Percentiles rank a stretch among this genome's conserved stretches.
Evolutionary conservation across 768 basidiomycete species (phyloP).

Genomic region (Baorangia bicolor): DNA sequence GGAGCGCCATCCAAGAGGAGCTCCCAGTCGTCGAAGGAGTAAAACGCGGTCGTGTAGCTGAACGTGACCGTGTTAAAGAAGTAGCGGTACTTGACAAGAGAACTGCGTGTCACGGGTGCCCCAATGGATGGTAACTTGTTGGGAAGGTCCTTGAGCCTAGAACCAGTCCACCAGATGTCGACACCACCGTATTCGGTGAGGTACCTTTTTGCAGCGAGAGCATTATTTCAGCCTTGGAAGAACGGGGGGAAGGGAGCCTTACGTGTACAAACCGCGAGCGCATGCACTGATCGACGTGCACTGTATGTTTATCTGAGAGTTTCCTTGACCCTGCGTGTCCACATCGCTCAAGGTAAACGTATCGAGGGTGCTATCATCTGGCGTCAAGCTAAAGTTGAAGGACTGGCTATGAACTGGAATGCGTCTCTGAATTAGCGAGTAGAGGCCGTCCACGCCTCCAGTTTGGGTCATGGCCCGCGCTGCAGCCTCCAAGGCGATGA

Average conservation of each 20-base stretch:
- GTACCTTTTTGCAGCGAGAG: constrained; percentile 25
- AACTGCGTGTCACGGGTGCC: constrained; percentile 28
- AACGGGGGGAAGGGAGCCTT: constrained; percentile 3
- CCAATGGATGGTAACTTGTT: constrained; percentile 31
- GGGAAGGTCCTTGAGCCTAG: constrained; percentile 35
- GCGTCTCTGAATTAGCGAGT: constrained; percentile 35
- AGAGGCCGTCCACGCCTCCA: constrained; percentile 29
- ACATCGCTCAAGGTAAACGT: constrained; percentile 35
- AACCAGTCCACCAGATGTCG: constrained; percentile 46
- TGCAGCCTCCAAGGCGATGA: neutral
- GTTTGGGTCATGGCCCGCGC: neutral
- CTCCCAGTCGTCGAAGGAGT: constrained; percentile 40
- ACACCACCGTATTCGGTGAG: constrained; percentile 37
- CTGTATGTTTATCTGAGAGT: constrained; percentile 25
- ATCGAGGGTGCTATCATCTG: constrained; percentile 23
- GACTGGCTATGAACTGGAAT: constrained; percentile 33
- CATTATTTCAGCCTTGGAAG: neutral
- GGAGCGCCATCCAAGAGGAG: constrained; percentile 41
- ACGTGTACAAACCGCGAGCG: constrained; percentile 40
- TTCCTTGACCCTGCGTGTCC: constrained; percentile 3
- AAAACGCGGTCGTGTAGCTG: constrained; percentile 41
- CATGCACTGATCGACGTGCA: constrained; percentile 39
- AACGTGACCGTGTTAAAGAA: constrained; percentile 46
- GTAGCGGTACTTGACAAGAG: constrained; percentile 41
- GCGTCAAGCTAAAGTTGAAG: constrained; percentile 33